Evolutionary conservation across 2,329 filamentous ascomycete genomes (phyloP), one percentile per base, ranked within the genome.

Genomic region (Penicillium janthinellum): DNA sequence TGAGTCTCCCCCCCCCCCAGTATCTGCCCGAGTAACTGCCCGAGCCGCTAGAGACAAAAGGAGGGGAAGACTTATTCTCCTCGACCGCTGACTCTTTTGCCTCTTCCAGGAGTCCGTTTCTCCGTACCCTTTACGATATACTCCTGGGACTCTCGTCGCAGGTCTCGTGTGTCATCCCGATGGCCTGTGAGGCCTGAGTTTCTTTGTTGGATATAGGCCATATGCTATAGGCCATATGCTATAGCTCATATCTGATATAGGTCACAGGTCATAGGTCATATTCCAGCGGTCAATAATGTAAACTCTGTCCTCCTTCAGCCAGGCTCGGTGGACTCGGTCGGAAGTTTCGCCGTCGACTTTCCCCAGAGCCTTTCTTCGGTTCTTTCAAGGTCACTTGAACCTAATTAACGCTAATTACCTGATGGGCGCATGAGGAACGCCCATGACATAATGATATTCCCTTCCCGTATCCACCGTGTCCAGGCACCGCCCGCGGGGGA

Each of bases 391-490:
- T 50, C 35, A 20, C 22, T 49, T 12, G 44, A 42, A 55, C 44
- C 44, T 47, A 47, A 47, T 25, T 15, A 22, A 15, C 42, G 7
- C 44, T 47, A 25, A 45, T 5, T 31, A 22, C 25, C 15, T 12
- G 44, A 31, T 47, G 44, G 44, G 44, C 52, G 28, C 52, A 20
- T 47, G 25, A 47, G 34, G 53, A 28, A 55, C 54, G 37, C 34
- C 54, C 45, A 41, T 56, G 54, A 56, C 54, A 56, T 56, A 48
- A 56, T 49, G 28, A 22, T 35, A 22, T 34, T n/a, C 34, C n/a
- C 8, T 14, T 4, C 25, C 22, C 44, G 45, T 49, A 15, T 49
- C 28, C 31, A 35, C 28, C 44, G 35, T 37, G 34, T 35, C 35
- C 54, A 56, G 54, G 54, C 44, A 56, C 45, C 45, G n/a, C 25